phyloP scores from a whole-genome alignment of 129 eudicot genomes.

The Tagetes erecta region DNA sequence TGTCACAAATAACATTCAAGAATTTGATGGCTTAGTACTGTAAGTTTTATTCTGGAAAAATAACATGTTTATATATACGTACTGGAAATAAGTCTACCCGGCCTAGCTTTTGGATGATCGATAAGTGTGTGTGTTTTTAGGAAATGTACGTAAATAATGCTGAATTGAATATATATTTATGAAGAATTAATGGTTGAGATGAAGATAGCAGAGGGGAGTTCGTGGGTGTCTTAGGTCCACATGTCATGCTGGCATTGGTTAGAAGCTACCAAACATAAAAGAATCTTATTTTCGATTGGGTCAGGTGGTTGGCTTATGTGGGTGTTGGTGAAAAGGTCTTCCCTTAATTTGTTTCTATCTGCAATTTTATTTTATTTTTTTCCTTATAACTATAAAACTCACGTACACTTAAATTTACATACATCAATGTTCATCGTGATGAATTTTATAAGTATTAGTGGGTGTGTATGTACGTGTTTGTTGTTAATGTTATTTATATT shows the following conservation, averaged over 20 bases:
- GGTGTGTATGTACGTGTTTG: too few species aligned
- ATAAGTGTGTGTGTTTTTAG: background rate
- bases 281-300: slow-evolving; percentile 21
- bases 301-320: slow-evolving; percentile 13
- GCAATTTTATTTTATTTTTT: too few species aligned
- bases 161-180: background rate
- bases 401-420: too few species aligned
- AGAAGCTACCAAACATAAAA: slow-evolving; percentile 20
- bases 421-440: too few species aligned
- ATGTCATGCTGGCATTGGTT: slow-evolving; percentile 28
- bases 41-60: background rate
- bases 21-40: background rate
- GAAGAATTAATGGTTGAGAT: background rate
- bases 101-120: background rate
- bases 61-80: too few species aligned
- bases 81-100: too few species aligned
- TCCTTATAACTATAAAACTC: too few species aligned
- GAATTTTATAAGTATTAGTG: too few species aligned
- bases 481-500: too few species aligned
- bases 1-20: slow-evolving; percentile 1
- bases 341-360: background rate
- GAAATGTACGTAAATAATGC: too few species aligned
- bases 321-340: slow-evolving; percentile 4
- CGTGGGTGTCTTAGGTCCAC: slow-evolving; percentile 31
- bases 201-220: slow-evolving; percentile 1